These are phyloP conservation scores for Monosporozyma servazzii DNA, from an alignment of 805 yeast genomes.

Conservation along the genomic window DNA sequence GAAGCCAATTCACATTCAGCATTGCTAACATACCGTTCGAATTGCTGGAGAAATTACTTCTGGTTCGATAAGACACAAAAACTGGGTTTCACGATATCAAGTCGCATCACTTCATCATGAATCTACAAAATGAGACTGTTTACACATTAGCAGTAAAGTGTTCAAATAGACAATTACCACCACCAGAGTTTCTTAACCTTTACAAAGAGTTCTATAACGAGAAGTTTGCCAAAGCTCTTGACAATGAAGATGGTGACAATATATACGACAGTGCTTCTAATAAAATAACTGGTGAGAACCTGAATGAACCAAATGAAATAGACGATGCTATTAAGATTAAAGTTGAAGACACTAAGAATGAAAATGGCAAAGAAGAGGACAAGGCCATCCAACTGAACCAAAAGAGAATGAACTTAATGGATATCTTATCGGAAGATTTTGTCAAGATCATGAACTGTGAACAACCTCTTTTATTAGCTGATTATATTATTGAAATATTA, in stretches of 20 bases:
- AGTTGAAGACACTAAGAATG: neutral
- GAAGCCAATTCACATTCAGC: neutral
- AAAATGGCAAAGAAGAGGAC: neutral
- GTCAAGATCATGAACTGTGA: constrained; percentile 15
- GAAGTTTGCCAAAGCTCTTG: constrained; percentile 13
- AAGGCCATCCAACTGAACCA: neutral
- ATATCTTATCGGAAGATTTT: constrained; percentile 11
- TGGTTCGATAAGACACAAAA: neutral
- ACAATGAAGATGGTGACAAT: constrained; percentile 9
- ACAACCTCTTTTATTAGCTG: constrained; percentile 16
- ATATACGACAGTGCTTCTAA: neutral
- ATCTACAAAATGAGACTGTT: neutral
- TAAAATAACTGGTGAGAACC: constrained; percentile 1
- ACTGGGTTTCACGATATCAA: neutral
- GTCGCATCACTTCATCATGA: neutral
- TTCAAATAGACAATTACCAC: constrained; percentile 20
- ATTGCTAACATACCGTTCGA: neutral
- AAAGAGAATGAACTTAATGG: neutral
- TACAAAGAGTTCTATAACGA: constrained; percentile 29
- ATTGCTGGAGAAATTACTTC: neutral
- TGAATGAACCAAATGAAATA: constrained; percentile 5
- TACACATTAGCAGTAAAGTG: constrained; percentile 19
- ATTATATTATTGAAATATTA: constrained; percentile 23
- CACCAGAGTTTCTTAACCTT: constrained; percentile 24
- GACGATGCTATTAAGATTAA: neutral